Percentiles rank a stretch among this genome's conserved stretches.
phyloP scores from a whole-genome alignment of 2,329 filamentous ascomycete genomes.

The Dactylellina leptospora region DNA sequence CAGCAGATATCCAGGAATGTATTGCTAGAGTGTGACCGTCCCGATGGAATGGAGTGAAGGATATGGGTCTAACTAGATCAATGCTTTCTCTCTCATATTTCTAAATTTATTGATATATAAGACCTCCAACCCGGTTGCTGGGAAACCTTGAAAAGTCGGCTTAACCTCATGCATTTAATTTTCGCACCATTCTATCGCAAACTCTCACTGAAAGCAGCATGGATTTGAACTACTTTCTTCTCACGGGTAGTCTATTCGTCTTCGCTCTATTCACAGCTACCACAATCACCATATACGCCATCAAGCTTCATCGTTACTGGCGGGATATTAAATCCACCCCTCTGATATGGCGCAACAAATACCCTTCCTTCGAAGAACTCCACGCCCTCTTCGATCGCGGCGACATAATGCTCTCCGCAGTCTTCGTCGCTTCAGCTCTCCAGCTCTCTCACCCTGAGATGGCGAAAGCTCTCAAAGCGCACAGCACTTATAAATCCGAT shows the following conservation, averaged over 20 bases:
- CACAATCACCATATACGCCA: neutral
- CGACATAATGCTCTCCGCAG: slow-evolving; percentile 31
- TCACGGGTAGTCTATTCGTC: slow-evolving; percentile 2
- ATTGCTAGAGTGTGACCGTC: no score
- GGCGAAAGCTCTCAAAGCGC: slow-evolving; percentile 13
- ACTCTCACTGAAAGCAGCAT: no score
- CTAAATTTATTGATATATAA: no score
- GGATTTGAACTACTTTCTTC: neutral
- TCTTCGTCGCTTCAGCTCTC: slow-evolving; percentile 29
- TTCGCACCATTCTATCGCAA: no score
- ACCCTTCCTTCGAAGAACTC: slow-evolving; percentile 40
- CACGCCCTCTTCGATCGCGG: slow-evolving; percentile 43
- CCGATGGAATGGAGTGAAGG: no score
- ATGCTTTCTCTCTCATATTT: no score
- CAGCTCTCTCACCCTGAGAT: slow-evolving; percentile 30
- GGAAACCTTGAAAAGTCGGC: no score
- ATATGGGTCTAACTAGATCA: no score
- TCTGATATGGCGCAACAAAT: slow-evolving; percentile 44
- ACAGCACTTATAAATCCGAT: slow-evolving; percentile 29
- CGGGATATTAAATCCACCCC: neutral
- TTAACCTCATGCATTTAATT: no score
- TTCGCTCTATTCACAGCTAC: neutral
- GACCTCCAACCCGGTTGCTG: no score
- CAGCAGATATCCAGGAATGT: no score
- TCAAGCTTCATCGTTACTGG: neutral